Conservation (phyloP, 148 eudicot genomes). For the Pharnaceum exiguum region DNA sequence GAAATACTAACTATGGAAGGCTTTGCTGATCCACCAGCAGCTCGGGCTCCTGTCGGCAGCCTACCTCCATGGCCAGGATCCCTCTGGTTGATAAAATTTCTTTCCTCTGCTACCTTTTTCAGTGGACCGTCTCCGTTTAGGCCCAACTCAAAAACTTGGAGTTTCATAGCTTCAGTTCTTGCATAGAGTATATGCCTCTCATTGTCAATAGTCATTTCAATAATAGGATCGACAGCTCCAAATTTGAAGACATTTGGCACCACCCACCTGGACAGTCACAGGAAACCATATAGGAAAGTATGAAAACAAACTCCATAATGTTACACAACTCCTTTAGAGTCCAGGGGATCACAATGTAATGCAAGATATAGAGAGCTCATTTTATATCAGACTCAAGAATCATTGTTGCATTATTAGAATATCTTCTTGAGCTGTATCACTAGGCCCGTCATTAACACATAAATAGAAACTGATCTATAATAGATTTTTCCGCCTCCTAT, state of each 20-base stretch:
- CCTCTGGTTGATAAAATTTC: conserved; percentile 76
- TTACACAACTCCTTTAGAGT: neutral
- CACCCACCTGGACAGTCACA: conserved; percentile 67
- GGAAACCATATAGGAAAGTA: neutral
- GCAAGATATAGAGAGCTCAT: too few relatives aligned
- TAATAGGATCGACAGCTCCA: conserved; percentile 91
- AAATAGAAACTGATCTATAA: too few relatives aligned
- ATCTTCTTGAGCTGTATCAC: too few relatives aligned
- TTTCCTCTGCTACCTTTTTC: conserved; percentile 85
- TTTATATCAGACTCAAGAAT: too few relatives aligned
- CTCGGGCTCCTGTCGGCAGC: conserved; percentile 62
- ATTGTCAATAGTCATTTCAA: conserved; percentile 93
- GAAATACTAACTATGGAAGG: conserved; percentile 78
- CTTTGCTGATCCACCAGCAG: conserved; percentile 55
- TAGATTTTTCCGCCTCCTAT: too few relatives aligned
- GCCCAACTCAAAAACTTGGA: conserved; percentile 80
- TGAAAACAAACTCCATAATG: neutral
- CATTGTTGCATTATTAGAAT: too few relatives aligned
- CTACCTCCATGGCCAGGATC: conserved; percentile 66
- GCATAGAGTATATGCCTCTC: conserved; percentile 91
- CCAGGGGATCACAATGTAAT: too few relatives aligned
- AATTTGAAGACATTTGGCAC: conserved; percentile 94
- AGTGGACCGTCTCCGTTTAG: conserved; percentile 81
- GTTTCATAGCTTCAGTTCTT: conserved; percentile 91
- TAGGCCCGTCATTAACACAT: too few relatives aligned